Base-by-base conservation (phyloP, 805 yeast genomes). In the Alloascoidea hylecoeti region DNA sequence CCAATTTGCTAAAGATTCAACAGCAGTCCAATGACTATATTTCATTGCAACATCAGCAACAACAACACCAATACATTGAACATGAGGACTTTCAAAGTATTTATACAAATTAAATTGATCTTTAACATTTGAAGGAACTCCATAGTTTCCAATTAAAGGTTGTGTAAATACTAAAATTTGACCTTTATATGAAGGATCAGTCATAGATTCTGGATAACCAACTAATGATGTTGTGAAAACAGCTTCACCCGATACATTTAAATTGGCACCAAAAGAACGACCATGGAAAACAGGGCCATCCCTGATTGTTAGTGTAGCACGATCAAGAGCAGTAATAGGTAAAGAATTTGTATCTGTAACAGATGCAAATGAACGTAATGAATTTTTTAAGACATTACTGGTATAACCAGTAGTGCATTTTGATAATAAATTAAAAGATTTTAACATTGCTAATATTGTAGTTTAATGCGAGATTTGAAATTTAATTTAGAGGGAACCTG, bases 11-110 rank as follows among this genome's bases (percentile, higher is more conserved):
- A 92, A 70, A 15, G 94, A 79, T 64, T 92, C 97, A 23, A 92
- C 95, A 3, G 99, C 99, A 28, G 97, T 88, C 98, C 98, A 92
- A 59, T 92, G 99, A n/a, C 96, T 84, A 61, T 89, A 85, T 56
- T 86, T 72, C 70, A 88, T 72, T 16, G 98, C 97, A 39, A 75
- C 95, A 54, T 92, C 96, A 34, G 95, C 82, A 17, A 92, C 98
- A 36, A 92, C 95, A 42, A 92, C 85, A 49, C 97, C 99, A 43
- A 82, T 78, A 61, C 96, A 88, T 62, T 92, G 97, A 40, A 84
- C 77, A 48, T 71, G 73, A 3, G 96, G 92, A 41, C 88, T 74
- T 64, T 92, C 99, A 62, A 92, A 79, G 61, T 84, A 84, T 58
- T 83, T 85, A 54, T 89, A 71, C 47, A 92, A 64, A 49, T 84